These are phyloP conservation scores for Stagonosporopsis chrysanthemi DNA, from an alignment of 2,329 filamentous ascomycete species.

Conservation along the genomic window DNA sequence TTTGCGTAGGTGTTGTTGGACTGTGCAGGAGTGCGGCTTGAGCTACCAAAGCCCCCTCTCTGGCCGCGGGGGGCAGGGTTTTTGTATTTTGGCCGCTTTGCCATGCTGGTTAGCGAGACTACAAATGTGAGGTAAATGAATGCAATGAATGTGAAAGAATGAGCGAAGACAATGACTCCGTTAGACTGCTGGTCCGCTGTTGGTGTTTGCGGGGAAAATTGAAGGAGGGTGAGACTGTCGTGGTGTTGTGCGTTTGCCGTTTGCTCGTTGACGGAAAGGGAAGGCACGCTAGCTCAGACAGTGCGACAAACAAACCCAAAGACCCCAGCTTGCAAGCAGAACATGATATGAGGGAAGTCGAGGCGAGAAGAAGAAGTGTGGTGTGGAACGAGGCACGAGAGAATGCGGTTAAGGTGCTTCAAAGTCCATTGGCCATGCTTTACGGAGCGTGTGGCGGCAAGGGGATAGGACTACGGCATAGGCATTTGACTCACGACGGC, in stretches of 20 bases:
- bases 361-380: neutral
- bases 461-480: no score
- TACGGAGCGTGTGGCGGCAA: no score
- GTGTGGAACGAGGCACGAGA: no score
- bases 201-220: neutral
- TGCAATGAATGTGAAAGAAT: neutral
- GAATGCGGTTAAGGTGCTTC: no score
- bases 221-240: neutral
- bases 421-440: no score
- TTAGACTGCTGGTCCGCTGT: neutral
- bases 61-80: slow-evolving; percentile 4
- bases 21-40: neutral
- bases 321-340: neutral
- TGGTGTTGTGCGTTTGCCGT: slow-evolving; percentile 1
- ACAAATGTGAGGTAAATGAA: neutral
- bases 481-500: no score
- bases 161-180: neutral
- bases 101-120: slow-evolving; percentile 15
- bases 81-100: neutral
- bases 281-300: slow-evolving; percentile 1
- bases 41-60: neutral
- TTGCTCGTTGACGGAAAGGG: slow-evolving; percentile 4
- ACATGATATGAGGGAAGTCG: neutral
- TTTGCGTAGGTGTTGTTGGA: slow-evolving; percentile 21
- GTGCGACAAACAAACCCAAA: neutral